Evolutionary conservation across 1,284 basidiomycete species (phyloP).

Genomic region (Pascua sp.): DNA sequence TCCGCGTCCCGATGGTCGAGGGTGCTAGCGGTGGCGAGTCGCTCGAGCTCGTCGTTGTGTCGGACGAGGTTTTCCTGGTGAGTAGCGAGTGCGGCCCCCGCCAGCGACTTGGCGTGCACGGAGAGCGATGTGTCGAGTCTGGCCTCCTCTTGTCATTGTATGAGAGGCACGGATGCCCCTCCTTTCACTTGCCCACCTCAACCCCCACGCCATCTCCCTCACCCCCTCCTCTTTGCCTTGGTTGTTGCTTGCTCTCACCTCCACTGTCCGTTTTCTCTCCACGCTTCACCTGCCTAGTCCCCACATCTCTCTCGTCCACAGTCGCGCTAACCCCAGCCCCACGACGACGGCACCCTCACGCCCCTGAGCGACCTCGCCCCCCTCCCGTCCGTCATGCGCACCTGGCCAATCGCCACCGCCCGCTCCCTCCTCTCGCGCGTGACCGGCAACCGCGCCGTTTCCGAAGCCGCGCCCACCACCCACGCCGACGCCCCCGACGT

Average conservation of each 20-base stretch:
- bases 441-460: conserved; percentile 7
- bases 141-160: too few relatives aligned
- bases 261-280: too few relatives aligned
- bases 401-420: conserved; percentile 40
- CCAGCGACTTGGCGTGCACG: too few relatives aligned
- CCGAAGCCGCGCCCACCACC: conserved; percentile 16
- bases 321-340: conserved; percentile 33
- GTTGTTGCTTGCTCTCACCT: too few relatives aligned
- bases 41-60: conserved; percentile 46
- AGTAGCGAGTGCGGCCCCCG: conserved; percentile 13
- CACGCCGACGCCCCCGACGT: conserved; percentile 13
- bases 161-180: not conserved
- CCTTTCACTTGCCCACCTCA: too few relatives aligned
- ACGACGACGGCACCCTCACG: conserved; percentile 38
- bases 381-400: conserved; percentile 29
- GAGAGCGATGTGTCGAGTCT: too few relatives aligned
- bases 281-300: too few relatives aligned
- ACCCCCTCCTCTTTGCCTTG: too few relatives aligned
- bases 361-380: conserved; percentile 38
- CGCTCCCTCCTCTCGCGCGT: conserved; percentile 18
- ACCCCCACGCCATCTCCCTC: too few relatives aligned
- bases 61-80: conserved; percentile 45
- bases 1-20: conserved; percentile 46
- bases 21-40: conserved; percentile 31
- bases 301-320: too few relatives aligned